Base-by-base conservation (phyloP, 768 basidiomycete genomes). In the Auriscalpium microsporum region DNA sequence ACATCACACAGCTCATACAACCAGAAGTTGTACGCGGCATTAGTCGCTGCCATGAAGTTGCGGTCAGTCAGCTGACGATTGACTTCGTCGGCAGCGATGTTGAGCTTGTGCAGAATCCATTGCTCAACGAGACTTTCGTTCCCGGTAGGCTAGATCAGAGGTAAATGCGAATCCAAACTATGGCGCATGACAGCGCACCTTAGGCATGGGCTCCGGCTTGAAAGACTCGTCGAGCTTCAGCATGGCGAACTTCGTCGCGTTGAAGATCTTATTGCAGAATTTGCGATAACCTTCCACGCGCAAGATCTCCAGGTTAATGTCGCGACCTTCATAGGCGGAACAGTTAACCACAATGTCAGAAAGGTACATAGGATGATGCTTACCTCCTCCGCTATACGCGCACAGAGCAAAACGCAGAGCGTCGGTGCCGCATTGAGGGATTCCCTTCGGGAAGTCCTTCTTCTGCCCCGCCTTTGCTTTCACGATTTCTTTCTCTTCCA, bases 201-300 rank as follows among this genome's bases (percentile, higher is more conserved):
- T 82, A 11, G 83, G 72, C 3, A 77, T 73, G 1, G 82, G 73
- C 56, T 82, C 75, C 14, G 95, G 93, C 34, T 86, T 82, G 63
- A 96, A 98, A 44, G 76, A 70, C 42, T 83, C 83, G 55, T 93
- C 94, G 35, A 99, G 76, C 73, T 95, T 95, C 69, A 97, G 82
- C 88, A 98, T 93, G n/a, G 94, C 95, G 64, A 99, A 98, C 71
- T 94, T 94, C 48, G 94, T 97, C 1, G 96, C 96, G 67, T 99
- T 99, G 79, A 95, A 98, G 28, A 98, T 84, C 76, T 98, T 98
- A 76, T 99, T 99, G 76, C 96, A 98, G 77, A 99, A 99, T 72
- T 98, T 98, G 71, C 96, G 84, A 71, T 98, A 98, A 2, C 94
- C 96, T 72, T 98, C 94, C 35, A 98, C 93, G 52, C 94, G 86